A percentile compares a stretch with the other conserved stretches of the same genome.
Conservation (phyloP, 2,329 filamentous ascomycete genomes). For the Diaporthe destruens region DNA sequence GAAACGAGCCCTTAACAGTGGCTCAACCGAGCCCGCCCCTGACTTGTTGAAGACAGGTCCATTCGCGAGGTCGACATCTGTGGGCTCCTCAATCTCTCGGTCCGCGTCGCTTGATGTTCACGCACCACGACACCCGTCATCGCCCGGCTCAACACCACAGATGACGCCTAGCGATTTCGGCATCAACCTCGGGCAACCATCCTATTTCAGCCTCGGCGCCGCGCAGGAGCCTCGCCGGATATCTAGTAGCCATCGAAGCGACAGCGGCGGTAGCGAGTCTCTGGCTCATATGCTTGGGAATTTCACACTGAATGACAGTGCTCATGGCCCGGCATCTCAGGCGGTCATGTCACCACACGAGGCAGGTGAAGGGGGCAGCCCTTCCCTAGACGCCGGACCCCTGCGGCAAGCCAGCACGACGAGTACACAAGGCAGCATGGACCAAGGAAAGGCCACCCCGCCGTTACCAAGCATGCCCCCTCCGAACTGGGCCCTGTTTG, state of each 20-base stretch:
- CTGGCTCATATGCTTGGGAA: slow-evolving; percentile 85
- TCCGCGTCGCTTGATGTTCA: slow-evolving; percentile 95
- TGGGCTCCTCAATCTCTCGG: slow-evolving; percentile 80
- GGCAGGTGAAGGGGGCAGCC: slow-evolving; percentile 75
- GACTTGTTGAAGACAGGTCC: slow-evolving; percentile 94
- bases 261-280: slow-evolving; percentile 91
- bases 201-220: slow-evolving; percentile 86
- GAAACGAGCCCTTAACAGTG: slow-evolving; percentile 87
- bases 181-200: slow-evolving; percentile 81
- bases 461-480: slow-evolving; percentile 81
- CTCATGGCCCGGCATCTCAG: slow-evolving; percentile 55
- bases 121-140: slow-evolving; percentile 75
- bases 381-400: slow-evolving; percentile 81
- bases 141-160: slow-evolving; percentile 85
- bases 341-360: slow-evolving; percentile 75
- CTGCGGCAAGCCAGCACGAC: slow-evolving; percentile 67
- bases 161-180: slow-evolving; percentile 82
- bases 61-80: slow-evolving; percentile 86
- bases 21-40: slow-evolving; percentile 83
- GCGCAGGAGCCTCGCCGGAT: slow-evolving; percentile 72
- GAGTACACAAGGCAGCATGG: slow-evolving; percentile 57
- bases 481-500: slow-evolving; percentile 92
- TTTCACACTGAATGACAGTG: slow-evolving; percentile 78
- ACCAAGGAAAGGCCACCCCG: slow-evolving; percentile 70
- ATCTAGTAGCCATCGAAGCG: slow-evolving; percentile 87